These are phyloP conservation scores for Agrocybe praecox DNA, from an alignment of 768 basidiomycete species.

Conservation along the genomic window DNA sequence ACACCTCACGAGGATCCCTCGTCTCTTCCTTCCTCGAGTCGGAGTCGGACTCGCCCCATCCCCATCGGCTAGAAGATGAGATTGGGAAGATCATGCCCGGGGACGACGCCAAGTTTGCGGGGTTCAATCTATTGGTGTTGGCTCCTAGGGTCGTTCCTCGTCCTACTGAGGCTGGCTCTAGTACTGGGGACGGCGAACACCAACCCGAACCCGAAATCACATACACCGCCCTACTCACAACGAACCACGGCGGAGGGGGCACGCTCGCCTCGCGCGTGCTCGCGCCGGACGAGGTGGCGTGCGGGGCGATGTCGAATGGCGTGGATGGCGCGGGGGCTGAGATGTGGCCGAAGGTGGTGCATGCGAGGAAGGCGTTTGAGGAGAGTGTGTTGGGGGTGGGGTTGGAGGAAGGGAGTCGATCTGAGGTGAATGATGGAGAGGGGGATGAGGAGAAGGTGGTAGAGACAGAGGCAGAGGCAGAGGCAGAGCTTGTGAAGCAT, in stretches of 20 bases:
- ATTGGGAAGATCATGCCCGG: constrained; percentile 47
- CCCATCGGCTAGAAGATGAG: constrained; percentile 50
- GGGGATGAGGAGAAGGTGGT: constrained; percentile 55
- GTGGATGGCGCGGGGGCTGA: constrained; percentile 62
- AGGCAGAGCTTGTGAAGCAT: constrained; percentile 54
- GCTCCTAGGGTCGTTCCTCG: constrained; percentile 40
- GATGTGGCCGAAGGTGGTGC: constrained; percentile 75
- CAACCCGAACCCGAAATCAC: constrained; percentile 34
- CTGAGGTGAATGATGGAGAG: no score
- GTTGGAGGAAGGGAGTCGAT: no score
- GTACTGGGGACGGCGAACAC: no score
- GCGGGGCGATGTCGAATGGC: constrained; percentile 76
- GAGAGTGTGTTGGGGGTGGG: constrained; percentile 15
- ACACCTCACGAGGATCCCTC: constrained; percentile 69
- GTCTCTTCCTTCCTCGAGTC: constrained; percentile 69
- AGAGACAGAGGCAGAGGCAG: constrained; percentile 36
- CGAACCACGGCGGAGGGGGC: constrained; percentile 75
- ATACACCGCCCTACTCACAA: constrained; percentile 60
- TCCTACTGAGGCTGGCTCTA: no score
- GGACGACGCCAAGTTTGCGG: constrained; percentile 61
- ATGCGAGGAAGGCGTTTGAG: constrained; percentile 53
- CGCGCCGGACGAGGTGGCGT: constrained; percentile 45
- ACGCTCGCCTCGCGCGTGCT: constrained; percentile 55
- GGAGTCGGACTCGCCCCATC: constrained; percentile 45
- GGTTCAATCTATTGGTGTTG: constrained; percentile 81